Base-by-base conservation (phyloP, 352 stramenopile genomes). In the Phytophthora niederhauseri region DNA sequence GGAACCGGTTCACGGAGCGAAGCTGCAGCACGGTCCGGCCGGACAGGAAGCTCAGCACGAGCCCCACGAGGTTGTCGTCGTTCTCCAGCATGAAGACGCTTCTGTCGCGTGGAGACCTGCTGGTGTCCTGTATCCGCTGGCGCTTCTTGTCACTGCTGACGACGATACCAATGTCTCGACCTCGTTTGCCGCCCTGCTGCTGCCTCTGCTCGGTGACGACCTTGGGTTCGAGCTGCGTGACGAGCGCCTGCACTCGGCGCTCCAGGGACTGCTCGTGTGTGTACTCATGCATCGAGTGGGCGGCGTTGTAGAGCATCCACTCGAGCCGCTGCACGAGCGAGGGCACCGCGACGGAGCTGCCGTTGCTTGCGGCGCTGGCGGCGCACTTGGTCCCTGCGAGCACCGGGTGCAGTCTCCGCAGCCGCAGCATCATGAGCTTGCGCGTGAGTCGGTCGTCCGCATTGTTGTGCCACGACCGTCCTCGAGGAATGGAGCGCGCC, bases 231-330 rank as follows among this genome's bases (percentile, higher is more conserved):
- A 90, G 56, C 49, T 87, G 71, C 22, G 84, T 90, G 36, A 90
- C 84, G n/a, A 93, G 73, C 19, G 83, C 77, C 61, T 90, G 85
- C 15, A 93, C 79, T 43, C 85, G 81, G n/a, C 85, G 81, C 64
- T 89, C 77, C 30, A 93, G 60, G n/a, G 79, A 86, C 43, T 78
- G 74, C 38, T 81, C 65, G 71, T 88, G 84, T n/a, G 72, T 72
- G 51, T 91, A 93, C 61, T 93, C 85, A 34, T 82, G 70, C 36
- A 90, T 70, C 45, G 85, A 93, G 43, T 81, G 67, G 4, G 85
- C 85, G 6, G 81, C 76, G 31, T 88, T 78, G 76, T 87, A 93
- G 15, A 93, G 73, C 80, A 89, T 89, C 72, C 84, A 85, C 66
- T 93, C 85, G 61, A 93, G 78, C 1, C 85, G 79, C 54, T 87